Percentiles rank a stretch among this genome's conserved stretches.
phyloP scores from a whole-genome alignment of 2,329 filamentous ascomycete genomes.

The Colletotrichum phormii region DNA sequence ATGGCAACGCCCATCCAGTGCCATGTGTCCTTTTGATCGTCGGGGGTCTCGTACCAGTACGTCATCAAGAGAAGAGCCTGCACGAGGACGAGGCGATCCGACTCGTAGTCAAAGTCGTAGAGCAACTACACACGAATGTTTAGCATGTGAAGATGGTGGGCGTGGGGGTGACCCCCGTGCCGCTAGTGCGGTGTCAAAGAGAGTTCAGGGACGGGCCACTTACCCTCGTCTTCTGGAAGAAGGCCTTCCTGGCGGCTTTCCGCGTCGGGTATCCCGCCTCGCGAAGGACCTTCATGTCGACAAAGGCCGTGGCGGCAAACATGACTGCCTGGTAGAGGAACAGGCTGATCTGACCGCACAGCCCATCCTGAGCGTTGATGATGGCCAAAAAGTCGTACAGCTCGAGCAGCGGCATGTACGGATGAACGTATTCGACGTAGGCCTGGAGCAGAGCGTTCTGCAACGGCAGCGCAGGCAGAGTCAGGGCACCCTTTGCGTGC shows the following conservation, averaged over 20 bases:
- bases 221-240: conserved; percentile 89
- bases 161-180: conserved; percentile 20
- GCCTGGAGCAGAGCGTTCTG: conserved; percentile 85
- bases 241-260: conserved; percentile 86
- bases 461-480: conserved; percentile 75
- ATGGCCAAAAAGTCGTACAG: conserved; percentile 68
- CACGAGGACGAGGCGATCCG: conserved; percentile 87
- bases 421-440: conserved; percentile 91
- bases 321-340: conserved; percentile 94
- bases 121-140: conserved; percentile 68
- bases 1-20: conserved; percentile 99
- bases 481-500: conserved; percentile 84
- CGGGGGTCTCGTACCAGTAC: conserved; percentile 97
- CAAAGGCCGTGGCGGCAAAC: conserved; percentile 91
- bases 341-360: conserved; percentile 80
- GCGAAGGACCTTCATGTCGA: conserved; percentile 81
- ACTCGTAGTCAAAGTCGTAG: conserved; percentile 96
- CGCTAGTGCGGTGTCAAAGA: neutral
- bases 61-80: conserved; percentile 93
- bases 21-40: conserved; percentile 98
- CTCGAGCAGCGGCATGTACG: conserved; percentile 92
- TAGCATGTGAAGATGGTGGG: conserved; percentile 42
- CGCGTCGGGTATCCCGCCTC: conserved; percentile 82
- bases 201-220: conserved; percentile 47
- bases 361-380: conserved; percentile 75